Percentiles rank a stretch among this genome's conserved stretches.
phyloP scores from a whole-genome alignment of 2,329 filamentous ascomycete species.

The Aspergillus pseudonomiae region DNA sequence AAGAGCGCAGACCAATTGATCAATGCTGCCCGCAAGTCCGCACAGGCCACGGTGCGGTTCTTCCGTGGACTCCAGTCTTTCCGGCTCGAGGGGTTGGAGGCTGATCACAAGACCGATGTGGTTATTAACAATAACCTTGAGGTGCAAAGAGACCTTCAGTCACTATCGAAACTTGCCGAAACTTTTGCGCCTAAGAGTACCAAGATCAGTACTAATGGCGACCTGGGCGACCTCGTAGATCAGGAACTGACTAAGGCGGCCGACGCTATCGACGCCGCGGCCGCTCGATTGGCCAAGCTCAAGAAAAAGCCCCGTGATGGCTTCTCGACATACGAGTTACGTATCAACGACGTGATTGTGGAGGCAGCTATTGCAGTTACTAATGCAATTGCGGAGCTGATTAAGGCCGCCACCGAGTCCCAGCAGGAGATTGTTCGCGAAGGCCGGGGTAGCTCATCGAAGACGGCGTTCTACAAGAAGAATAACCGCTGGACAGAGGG shows the following conservation, averaged over 20 bases:
- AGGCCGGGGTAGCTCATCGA: conserved; percentile 81
- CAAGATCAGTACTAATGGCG: conserved; percentile 77
- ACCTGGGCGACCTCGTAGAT: conserved; percentile 91
- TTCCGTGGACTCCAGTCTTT: conserved; percentile 94
- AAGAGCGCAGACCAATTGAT: conserved; percentile 88
- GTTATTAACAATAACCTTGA: conserved; percentile 98
- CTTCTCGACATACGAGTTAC: conserved; percentile 94
- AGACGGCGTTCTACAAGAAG: conserved; percentile 98
- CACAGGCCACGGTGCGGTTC: conserved; percentile 86
- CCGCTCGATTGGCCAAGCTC: conserved; percentile 84
- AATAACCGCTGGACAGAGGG: conserved; percentile 99
- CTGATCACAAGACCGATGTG: conserved; percentile 91
- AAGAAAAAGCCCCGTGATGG: conserved; percentile 96
- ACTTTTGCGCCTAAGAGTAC: conserved; percentile 84
- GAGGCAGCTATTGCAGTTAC: conserved; percentile 93
- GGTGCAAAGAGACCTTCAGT: conserved; percentile 90
- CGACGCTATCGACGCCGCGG: conserved; percentile 90
- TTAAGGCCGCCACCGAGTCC: conserved; percentile 89
- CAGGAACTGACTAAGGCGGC: conserved; percentile 89
- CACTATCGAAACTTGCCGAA: conserved; percentile 90
- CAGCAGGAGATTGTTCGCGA: conserved; percentile 97
- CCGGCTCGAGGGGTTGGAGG: conserved; percentile 85
- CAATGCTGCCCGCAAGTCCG: conserved; percentile 79
- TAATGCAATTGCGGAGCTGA: conserved; percentile 88
- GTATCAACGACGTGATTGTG: conserved; percentile 92